These are phyloP conservation scores for Moricandia arvensis DNA, from an alignment of 345 rosid genomes.

Conservation along the genomic window DNA sequence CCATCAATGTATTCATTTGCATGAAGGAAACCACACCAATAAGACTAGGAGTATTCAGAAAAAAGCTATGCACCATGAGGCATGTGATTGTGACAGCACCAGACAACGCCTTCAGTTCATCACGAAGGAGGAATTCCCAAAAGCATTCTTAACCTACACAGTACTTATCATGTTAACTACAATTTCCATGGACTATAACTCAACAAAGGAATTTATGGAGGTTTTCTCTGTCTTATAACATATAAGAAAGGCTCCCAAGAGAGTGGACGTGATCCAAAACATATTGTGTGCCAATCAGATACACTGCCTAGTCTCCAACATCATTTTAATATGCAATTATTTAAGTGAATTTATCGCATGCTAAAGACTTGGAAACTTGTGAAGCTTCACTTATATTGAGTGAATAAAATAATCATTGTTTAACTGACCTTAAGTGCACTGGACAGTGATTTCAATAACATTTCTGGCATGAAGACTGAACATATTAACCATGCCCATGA, in stretches of 20 bases:
- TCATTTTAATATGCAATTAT: background rate
- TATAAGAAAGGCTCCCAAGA: background rate
- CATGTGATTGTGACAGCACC: conserved; percentile 88
- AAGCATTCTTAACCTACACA: conserved; percentile 56
- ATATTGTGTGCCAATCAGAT: no score
- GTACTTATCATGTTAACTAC: background rate
- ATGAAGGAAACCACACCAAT: background rate
- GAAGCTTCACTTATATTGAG: background rate
- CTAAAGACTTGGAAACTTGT: background rate
- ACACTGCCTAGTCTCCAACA: background rate
- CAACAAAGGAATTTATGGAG: background rate
- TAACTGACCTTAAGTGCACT: conserved; percentile 55
- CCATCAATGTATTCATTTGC: background rate
- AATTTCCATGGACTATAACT: background rate
- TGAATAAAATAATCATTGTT: background rate
- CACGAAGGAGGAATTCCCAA: conserved; percentile 59
- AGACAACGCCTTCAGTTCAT: conserved; percentile 64
- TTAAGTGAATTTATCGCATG: background rate
- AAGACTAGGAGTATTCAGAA: background rate
- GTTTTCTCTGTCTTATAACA: background rate
- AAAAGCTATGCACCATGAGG: conserved; percentile 70
- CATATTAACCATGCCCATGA: conserved; percentile 99
- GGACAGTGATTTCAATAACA: conserved; percentile 73
- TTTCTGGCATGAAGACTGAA: conserved; percentile 82
- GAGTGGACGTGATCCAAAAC: background rate